These are phyloP conservation scores for Meyerozyma athensensis DNA, from an alignment of 1,139 yeast species.

Conservation along the genomic window DNA sequence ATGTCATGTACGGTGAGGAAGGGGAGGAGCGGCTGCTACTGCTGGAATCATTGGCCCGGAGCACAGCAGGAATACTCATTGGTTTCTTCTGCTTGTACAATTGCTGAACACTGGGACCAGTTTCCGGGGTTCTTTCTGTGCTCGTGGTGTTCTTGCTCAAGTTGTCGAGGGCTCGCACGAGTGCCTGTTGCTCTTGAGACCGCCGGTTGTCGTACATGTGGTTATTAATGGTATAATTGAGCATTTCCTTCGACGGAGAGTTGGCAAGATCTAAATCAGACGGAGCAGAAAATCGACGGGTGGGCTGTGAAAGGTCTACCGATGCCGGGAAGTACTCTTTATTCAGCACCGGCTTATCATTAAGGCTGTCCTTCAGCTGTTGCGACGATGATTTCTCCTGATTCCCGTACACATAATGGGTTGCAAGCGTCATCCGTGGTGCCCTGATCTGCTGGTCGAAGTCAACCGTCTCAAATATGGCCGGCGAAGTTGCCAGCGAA, in stretches of 20 bases:
- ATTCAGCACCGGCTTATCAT: too few species aligned
- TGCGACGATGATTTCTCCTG: not conserved
- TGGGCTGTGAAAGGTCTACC: slow-evolving; percentile 36
- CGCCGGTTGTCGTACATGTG: slow-evolving; percentile 7
- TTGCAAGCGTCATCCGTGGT: slow-evolving; percentile 34
- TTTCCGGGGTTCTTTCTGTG: slow-evolving; percentile 13
- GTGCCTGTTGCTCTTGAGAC: slow-evolving; percentile 11
- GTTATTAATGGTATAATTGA: slow-evolving; percentile 18
- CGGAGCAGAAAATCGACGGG: slow-evolving; percentile 26
- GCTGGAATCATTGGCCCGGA: slow-evolving; percentile 23
- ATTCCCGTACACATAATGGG: slow-evolving; percentile 21
- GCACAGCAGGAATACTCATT: slow-evolving; percentile 38
- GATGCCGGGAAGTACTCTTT: slow-evolving; percentile 35
- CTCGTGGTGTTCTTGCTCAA: slow-evolving; percentile 21
- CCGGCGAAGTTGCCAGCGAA: slow-evolving; percentile 6
- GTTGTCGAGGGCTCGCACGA: slow-evolving; percentile 22
- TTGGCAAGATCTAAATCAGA: slow-evolving; percentile 7
- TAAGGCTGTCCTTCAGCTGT: not conserved
- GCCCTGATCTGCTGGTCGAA: slow-evolving; percentile 44
- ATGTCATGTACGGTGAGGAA: slow-evolving; percentile 1
- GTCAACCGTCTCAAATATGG: slow-evolving; percentile 24
- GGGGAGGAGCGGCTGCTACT: slow-evolving; percentile 1
- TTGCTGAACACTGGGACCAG: slow-evolving; percentile 17
- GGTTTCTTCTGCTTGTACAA: slow-evolving; percentile 39
- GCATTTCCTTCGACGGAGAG: slow-evolving; percentile 7